phyloP scores from a whole-genome alignment of 345 rosid species.

The Abelmoschus esculentus region DNA sequence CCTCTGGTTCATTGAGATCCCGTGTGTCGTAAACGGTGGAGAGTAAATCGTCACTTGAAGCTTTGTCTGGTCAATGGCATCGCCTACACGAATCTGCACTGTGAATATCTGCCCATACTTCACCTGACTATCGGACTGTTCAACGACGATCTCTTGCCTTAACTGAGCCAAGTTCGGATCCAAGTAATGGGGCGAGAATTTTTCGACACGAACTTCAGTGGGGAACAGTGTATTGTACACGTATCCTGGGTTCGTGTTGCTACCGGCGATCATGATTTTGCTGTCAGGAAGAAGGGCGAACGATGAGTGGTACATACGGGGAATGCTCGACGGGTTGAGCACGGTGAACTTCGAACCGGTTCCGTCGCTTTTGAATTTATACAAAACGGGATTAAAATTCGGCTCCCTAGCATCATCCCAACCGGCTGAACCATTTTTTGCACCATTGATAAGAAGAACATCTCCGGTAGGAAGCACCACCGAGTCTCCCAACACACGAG shows the following conservation, averaged over 20 bases:
- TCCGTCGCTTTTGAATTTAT: conserved; percentile 22
- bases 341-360: conserved; percentile 27
- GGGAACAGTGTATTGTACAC: conserved; percentile 40
- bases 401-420: conserved; percentile 70
- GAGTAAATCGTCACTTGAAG: conserved; percentile 42
- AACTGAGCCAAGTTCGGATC: conserved; percentile 23
- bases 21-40: conserved; percentile 66
- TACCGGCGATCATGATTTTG: conserved; percentile 49
- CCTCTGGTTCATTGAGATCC: conserved; percentile 64
- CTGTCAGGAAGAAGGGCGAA: conserved; percentile 50
- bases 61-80: neutral
- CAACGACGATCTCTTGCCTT: conserved; percentile 29
- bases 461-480: conserved; percentile 68
- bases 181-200: conserved; percentile 68
- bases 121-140: neutral
- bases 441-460: conserved; percentile 62
- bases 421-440: conserved; percentile 52
- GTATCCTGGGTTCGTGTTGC: conserved; percentile 68
- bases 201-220: conserved; percentile 61
- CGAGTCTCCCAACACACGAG: conserved; percentile 71
- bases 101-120: conserved; percentile 20
- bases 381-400: conserved; percentile 44
- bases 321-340: conserved; percentile 30
- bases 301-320: conserved; percentile 68
- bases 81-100: conserved; percentile 13